Evolutionary conservation across 2,329 filamentous ascomycete species (phyloP).

Genomic region (Neonectria faginata): DNA sequence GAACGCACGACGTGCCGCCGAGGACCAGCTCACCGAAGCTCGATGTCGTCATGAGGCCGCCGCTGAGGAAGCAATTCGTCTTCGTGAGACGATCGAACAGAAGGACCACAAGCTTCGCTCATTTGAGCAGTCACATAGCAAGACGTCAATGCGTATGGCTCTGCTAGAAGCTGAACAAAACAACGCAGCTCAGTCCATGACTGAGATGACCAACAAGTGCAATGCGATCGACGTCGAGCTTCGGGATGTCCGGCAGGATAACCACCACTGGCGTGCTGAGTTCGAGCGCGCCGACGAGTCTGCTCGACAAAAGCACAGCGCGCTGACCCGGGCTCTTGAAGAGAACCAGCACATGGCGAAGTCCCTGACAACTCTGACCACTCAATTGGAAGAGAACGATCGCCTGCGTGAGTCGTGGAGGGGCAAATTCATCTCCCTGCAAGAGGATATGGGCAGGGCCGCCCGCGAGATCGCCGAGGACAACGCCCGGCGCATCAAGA

Average conservation of each 20-base stretch:
- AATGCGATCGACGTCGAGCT: conserved; percentile 66
- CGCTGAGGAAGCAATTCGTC: conserved; percentile 77
- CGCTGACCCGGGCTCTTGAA: conserved; percentile 61
- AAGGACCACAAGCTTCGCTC: conserved; percentile 74
- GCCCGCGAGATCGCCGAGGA: conserved; percentile 85
- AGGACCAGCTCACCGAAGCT: conserved; percentile 79
- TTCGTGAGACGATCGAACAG: conserved; percentile 75
- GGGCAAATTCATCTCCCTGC: conserved; percentile 83
- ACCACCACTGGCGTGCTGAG: conserved; percentile 70
- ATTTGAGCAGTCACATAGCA: conserved; percentile 66
- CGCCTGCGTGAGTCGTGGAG: conserved; percentile 86
- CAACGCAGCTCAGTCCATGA: conserved; percentile 64
- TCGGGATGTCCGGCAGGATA: conserved; percentile 66
- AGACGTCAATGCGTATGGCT: conserved; percentile 71
- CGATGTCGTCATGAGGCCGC: conserved; percentile 76
- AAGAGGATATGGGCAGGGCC: conserved; percentile 86
- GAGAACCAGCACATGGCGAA: conserved; percentile 80
- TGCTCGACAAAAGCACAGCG: conserved; percentile 61
- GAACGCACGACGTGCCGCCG: conserved; percentile 71
- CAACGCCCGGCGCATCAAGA: conserved; percentile 81
- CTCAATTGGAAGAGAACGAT: conserved; percentile 87
- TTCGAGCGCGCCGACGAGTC: conserved; percentile 69
- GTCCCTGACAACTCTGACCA: conserved; percentile 78
- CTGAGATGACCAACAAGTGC: conserved; percentile 67
- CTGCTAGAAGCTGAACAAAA: conserved; percentile 75